Evolutionary conservation across 495 filamentous ascomycete genomes (phyloP).

Genomic region (Margaritispora aquatica): DNA sequence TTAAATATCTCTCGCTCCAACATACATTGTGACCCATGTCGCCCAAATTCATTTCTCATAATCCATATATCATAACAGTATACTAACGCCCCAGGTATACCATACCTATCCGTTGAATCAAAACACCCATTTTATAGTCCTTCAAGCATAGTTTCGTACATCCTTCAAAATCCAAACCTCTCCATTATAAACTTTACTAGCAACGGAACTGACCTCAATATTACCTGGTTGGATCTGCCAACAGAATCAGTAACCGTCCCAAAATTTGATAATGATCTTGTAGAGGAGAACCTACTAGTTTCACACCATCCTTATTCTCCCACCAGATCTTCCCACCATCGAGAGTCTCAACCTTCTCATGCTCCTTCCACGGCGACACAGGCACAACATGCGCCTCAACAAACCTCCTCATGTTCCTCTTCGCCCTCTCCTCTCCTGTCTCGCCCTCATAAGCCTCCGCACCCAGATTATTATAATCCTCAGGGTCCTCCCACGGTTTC

Average conservation of each 20-base stretch:
- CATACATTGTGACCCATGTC: neutral
- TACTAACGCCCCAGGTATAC: neutral
- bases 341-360: slow-evolving; percentile 64
- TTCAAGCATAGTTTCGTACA: slow-evolving; percentile 53
- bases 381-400: slow-evolving; percentile 82
- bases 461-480: slow-evolving; percentile 70
- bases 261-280: neutral
- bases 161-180: slow-evolving; percentile 73
- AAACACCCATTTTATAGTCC: neutral
- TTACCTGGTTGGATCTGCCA: slow-evolving; percentile 70
- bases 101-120: neutral
- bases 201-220: slow-evolving; percentile 66
- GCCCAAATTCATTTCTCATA: too few species aligned
- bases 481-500: slow-evolving; percentile 91
- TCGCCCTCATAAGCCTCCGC: slow-evolving; percentile 74
- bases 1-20: too few species aligned
- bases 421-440: slow-evolving; percentile 73
- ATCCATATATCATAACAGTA: neutral
- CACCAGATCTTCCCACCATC: slow-evolving; percentile 74
- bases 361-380: slow-evolving; percentile 71
- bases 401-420: slow-evolving; percentile 72
- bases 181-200: slow-evolving; percentile 72
- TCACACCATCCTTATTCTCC: slow-evolving; percentile 67
- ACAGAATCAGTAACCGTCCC: neutral
- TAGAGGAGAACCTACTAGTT: slow-evolving; percentile 45